Conservation (phyloP, 2,329 filamentous ascomycete genomes). For the Penicillium nordicum region DNA sequence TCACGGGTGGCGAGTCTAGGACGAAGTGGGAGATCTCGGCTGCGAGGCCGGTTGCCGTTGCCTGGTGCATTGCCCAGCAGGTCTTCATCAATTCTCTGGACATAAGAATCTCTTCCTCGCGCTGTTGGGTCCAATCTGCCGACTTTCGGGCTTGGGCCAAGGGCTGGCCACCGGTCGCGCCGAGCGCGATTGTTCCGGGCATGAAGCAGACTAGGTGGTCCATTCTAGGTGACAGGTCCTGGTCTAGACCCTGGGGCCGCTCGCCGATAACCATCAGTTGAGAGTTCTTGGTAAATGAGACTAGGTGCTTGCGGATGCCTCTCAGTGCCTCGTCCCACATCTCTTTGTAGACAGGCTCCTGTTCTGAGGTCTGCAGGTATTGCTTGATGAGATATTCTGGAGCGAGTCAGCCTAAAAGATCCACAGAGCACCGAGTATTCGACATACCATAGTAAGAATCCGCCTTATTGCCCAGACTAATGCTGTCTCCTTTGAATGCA, state of each 20-base stretch:
- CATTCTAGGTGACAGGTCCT: conserved; percentile 74
- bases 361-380: conserved; percentile 85
- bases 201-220: conserved; percentile 97
- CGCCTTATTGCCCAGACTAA: conserved; percentile 86
- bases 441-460: conserved; percentile 81
- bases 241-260: conserved; percentile 67
- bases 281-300: conserved; percentile 79
- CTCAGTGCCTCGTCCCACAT: conserved; percentile 87
- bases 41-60: conserved; percentile 84
- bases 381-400: conserved; percentile 95
- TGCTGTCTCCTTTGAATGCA: conserved; percentile 76
- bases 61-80: conserved; percentile 96
- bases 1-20: conserved; percentile 64
- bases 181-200: conserved; percentile 90
- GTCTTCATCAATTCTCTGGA: conserved; percentile 91
- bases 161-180: conserved; percentile 72
- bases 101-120: conserved; percentile 83
- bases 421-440: neutral
- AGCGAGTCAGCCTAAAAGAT: conserved; percentile 9
- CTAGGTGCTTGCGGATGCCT: conserved; percentile 85
- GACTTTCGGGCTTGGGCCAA: conserved; percentile 71
- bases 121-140: conserved; percentile 68
- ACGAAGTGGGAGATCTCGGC: conserved; percentile 93
- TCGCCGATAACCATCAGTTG: conserved; percentile 89
- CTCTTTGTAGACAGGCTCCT: conserved; percentile 80